A percentile compares a stretch with the other conserved stretches of the same genome.
phyloP scores from a whole-genome alignment of 805 yeast genomes.

The Wickerhamomyces chambardii region DNA sequence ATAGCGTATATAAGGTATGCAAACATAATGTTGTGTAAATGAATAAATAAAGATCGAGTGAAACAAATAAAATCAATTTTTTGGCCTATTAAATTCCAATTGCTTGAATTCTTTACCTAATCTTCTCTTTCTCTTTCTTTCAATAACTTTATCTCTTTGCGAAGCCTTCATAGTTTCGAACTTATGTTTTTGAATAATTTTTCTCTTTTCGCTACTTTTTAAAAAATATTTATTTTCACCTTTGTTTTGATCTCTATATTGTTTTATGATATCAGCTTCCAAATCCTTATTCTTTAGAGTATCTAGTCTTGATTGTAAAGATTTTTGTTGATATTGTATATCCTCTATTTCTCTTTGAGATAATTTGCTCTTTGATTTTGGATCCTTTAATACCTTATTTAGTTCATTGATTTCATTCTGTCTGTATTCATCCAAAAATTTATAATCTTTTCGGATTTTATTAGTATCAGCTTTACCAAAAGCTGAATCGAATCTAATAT shows the following conservation, averaged over 20 bases:
- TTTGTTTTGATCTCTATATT: conserved; percentile 35
- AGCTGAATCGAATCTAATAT: conserved; percentile 87
- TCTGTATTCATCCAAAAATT: conserved; percentile 82
- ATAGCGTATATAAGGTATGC: too few species aligned
- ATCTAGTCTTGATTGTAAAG: conserved; percentile 59
- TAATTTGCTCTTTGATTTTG: conserved; percentile 31
- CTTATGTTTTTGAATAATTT: conserved; percentile 68
- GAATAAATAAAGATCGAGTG: too few species aligned
- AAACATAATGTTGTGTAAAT: too few species aligned
- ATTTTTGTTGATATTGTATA: conserved; percentile 47
- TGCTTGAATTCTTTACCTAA: conserved; percentile 70
- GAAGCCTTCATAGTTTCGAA: conserved; percentile 63
- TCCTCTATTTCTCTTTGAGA: conserved; percentile 38
- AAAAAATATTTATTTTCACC: conserved; percentile 48
- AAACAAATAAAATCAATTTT: conserved; percentile 2
- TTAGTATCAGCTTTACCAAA: conserved; percentile 73
- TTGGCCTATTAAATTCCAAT: conserved; percentile 29
- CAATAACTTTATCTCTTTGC: conserved; percentile 76
- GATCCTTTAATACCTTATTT: conserved; percentile 44
- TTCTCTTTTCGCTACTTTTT: conserved; percentile 63
- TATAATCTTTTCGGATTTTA: conserved; percentile 66
- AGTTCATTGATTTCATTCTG: conserved; percentile 59
- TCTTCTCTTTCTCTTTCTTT: conserved; percentile 80
- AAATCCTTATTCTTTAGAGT: conserved; percentile 66
- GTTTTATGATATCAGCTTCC: conserved; percentile 59